Base-by-base conservation (phyloP, 371 early-diverging fungal genomes). In the Saksenaea oblongispora region DNA sequence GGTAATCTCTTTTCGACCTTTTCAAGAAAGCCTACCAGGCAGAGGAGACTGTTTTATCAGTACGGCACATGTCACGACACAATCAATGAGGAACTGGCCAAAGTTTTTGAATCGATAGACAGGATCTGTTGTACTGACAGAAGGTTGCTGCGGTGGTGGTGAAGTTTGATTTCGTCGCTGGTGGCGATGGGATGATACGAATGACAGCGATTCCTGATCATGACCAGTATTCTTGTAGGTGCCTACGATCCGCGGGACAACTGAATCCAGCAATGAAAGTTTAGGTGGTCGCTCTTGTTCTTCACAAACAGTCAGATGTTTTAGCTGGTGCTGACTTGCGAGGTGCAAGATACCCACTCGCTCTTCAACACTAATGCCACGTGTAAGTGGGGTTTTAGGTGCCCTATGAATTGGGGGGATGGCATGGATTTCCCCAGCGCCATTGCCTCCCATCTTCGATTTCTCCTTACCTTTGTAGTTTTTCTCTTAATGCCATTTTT, bases 281-380 rank as follows among this genome's bases (percentile, higher is more conserved):
- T 57, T 61, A 13, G 28, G 31, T 41, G 27, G 37, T 10, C 27
- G 34, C 24, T 66, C 66, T 22, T 53, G 36, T 54, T 64, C 64
- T 14, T 58, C 34, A 22, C 22, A 51, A 28, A 56, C 58, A 37
- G 61, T 61, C 15, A 58, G 51, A 42, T 47, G 67, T 24, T 63
- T 62, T 53, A 62, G 67, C 34, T 63, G 58, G 22, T 47, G 51
- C 24, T n/a, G 0, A 55, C 59, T 67, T 47, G 72, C 72, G 28
- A 71, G 55, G 26, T 74, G 67, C 22, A 74, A 53, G 55, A 78
- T 75, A 9, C 79, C 79, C 18, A 75, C 76, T 34, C 79, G 67
- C 54, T 78, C 74, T 63, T 78, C 79, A 11, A 78, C 74, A 27
- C 74, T 78, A 22, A 47, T 13, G 11, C 51, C 51, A 47, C 51